A percentile compares a stretch with the other conserved stretches of the same genome.
Evolutionary conservation across 1,284 basidiomycete species (phyloP).

Genomic region (Clitocybe nebularis): DNA sequence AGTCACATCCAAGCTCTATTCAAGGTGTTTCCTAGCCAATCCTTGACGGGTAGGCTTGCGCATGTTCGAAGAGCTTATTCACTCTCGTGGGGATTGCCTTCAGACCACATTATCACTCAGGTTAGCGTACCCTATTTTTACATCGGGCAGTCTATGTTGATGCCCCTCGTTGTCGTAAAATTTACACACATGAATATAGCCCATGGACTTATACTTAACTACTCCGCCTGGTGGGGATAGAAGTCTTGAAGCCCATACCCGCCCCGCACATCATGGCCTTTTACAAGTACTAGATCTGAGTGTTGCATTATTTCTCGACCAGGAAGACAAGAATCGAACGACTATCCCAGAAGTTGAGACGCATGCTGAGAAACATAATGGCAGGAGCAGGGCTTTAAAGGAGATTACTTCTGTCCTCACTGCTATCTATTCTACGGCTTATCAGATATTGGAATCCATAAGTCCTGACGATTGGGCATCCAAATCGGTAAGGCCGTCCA

Average conservation of each 20-base stretch:
- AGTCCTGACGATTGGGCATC: neutral
- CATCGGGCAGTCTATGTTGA: constrained; percentile 16
- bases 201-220: constrained; percentile 30
- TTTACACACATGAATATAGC: constrained; percentile 27
- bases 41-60: constrained; percentile 16
- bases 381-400: constrained; percentile 8
- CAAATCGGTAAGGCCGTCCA: constrained; percentile 10
- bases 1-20: constrained; percentile 17
- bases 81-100: constrained; percentile 26
- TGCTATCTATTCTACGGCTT: constrained; percentile 9
- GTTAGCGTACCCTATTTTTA: constrained; percentile 30
- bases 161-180: constrained; percentile 18
- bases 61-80: constrained; percentile 23
- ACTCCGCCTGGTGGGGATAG: constrained; percentile 19
- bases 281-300: constrained; percentile 27
- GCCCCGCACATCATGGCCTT: constrained; percentile 20
- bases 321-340: constrained; percentile 13
- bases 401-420: constrained; percentile 10
- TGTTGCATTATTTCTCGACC: constrained; percentile 25
- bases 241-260: constrained; percentile 11
- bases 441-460: constrained; percentile 6
- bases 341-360: neutral
- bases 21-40: constrained; percentile 15
- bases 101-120: constrained; percentile 33
- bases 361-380: constrained; percentile 6